Conservation (phyloP, 2,329 filamentous ascomycete genomes). For the Xylaria digitata region DNA sequence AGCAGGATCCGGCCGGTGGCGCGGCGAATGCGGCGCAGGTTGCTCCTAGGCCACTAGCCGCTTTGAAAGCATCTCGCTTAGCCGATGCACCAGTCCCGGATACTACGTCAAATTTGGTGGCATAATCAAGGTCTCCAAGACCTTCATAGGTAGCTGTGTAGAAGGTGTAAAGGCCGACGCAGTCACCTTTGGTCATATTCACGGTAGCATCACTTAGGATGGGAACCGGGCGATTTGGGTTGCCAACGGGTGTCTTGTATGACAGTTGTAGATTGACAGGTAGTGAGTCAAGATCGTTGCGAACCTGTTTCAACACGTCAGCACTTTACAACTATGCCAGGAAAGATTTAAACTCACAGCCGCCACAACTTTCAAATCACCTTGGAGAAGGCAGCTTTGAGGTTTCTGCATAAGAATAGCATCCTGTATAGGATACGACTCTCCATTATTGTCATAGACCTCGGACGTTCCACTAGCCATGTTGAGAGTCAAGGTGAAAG, state of each 20-base stretch:
- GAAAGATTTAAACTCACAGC: conserved; percentile 47
- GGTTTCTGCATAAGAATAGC: conserved; percentile 65
- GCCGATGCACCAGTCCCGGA: conserved; percentile 53
- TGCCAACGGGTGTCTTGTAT: conserved; percentile 55
- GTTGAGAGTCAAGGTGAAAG: conserved; percentile 66
- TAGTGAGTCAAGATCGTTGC: conserved; percentile 58
- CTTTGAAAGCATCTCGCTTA: conserved; percentile 61
- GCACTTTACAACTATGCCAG: background rate
- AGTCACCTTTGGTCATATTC: conserved; percentile 56
- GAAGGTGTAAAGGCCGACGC: conserved; percentile 62
- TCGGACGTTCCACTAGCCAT: conserved; percentile 59
- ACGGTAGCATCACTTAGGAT: conserved; percentile 54
- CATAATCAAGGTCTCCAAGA: conserved; percentile 57
- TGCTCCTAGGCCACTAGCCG: conserved; percentile 57
- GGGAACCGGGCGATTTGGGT: conserved; percentile 57
- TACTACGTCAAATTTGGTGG: conserved; percentile 60
- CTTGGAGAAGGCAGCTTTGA: conserved; percentile 66
- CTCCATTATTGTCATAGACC: conserved; percentile 67
- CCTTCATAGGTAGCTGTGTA: conserved; percentile 58
- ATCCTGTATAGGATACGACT: conserved; percentile 65
- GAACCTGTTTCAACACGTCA: conserved; percentile 49
- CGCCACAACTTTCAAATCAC: conserved; percentile 58
- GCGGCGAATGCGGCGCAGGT: conserved; percentile 57
- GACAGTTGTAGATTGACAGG: conserved; percentile 57
- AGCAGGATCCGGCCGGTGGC: conserved; percentile 48